Conservation (phyloP, 1,139 yeast species). For the Candida neerlandica region DNA sequence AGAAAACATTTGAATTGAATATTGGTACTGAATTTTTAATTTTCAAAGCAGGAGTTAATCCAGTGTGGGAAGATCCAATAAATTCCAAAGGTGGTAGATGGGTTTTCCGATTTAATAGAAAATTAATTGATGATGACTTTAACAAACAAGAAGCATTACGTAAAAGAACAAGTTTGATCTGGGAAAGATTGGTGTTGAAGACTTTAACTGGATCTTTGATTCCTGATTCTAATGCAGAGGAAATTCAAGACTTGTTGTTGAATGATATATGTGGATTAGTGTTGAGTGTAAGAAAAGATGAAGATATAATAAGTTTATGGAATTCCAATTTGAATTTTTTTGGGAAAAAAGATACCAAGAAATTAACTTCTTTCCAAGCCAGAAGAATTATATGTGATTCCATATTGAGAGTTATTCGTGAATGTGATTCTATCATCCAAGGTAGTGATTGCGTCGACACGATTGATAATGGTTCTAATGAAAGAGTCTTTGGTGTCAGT, state of each 20-base stretch:
- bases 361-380: slow-evolving; percentile 48
- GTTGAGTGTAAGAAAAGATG: slow-evolving; percentile 52
- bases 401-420: slow-evolving; percentile 48
- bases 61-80: slow-evolving; percentile 73
- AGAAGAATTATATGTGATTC: slow-evolving; percentile 53
- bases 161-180: slow-evolving; percentile 45
- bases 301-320: slow-evolving; percentile 57
- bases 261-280: slow-evolving; percentile 56
- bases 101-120: slow-evolving; percentile 55
- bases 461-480: slow-evolving; percentile 38
- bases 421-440: slow-evolving; percentile 46
- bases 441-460: slow-evolving; percentile 37
- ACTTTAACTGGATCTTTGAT: slow-evolving; percentile 49
- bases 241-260: slow-evolving; percentile 37
- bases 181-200: slow-evolving; percentile 54
- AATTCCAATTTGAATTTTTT: slow-evolving; percentile 48
- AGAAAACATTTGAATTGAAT: slow-evolving; percentile 49
- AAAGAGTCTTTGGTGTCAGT: slow-evolving; percentile 46
- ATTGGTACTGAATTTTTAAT: slow-evolving; percentile 61
- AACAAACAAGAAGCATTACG: slow-evolving; percentile 24
- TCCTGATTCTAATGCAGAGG: slow-evolving; percentile 33
- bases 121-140: slow-evolving; percentile 18
- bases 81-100: slow-evolving; percentile 68
- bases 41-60: slow-evolving; percentile 65
- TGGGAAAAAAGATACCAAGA: slow-evolving; percentile 24